Percentiles rank a stretch among this genome's conserved stretches.
Evolutionary conservation across 805 yeast genomes (phyloP).

Genomic region (Metschnikowia lunata): DNA sequence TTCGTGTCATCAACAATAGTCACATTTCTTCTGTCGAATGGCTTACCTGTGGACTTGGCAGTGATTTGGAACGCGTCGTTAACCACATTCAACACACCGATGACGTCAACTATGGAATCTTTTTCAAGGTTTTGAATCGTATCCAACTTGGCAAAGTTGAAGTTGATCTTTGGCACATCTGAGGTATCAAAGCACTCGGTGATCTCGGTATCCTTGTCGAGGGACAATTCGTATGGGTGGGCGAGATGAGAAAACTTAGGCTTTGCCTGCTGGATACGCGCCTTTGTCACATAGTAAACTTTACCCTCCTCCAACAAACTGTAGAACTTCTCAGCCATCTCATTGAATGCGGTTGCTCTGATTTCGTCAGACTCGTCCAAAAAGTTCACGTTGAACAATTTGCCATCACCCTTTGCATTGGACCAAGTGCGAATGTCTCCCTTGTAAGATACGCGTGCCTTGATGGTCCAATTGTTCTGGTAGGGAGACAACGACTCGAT

Average conservation of each 20-base stretch:
- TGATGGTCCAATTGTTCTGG: constrained; percentile 86
- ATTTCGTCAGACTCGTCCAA: constrained; percentile 95
- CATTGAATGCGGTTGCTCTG: constrained; percentile 91
- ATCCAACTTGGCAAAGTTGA: constrained; percentile 67
- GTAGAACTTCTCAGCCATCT: constrained; percentile 73
- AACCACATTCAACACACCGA: constrained; percentile 80
- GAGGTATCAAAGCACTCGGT: constrained; percentile 58
- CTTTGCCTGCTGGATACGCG: constrained; percentile 77
- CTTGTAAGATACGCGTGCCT: constrained; percentile 86
- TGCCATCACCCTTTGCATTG: constrained; percentile 83
- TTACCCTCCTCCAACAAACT: constrained; percentile 81
- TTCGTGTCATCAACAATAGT: constrained; percentile 81
- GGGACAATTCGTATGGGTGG: constrained; percentile 82
- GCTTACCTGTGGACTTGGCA: constrained; percentile 83
- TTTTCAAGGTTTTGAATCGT: constrained; percentile 63
- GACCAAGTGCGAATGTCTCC: constrained; percentile 87
- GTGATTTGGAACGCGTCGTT: constrained; percentile 73
- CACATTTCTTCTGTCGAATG: constrained; percentile 88
- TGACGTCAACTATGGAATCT: constrained; percentile 74
- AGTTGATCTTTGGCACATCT: constrained; percentile 75
- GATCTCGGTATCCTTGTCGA: constrained; percentile 75
- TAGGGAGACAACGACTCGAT: constrained; percentile 90
- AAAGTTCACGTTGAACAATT: constrained; percentile 80
- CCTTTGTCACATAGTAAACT: constrained; percentile 79
- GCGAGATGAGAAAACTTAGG: constrained; percentile 78